Percentiles rank a stretch among this genome's conserved stretches.
Conservation (phyloP, 2,329 filamentous ascomycete species). For the Colletotrichum musae region DNA sequence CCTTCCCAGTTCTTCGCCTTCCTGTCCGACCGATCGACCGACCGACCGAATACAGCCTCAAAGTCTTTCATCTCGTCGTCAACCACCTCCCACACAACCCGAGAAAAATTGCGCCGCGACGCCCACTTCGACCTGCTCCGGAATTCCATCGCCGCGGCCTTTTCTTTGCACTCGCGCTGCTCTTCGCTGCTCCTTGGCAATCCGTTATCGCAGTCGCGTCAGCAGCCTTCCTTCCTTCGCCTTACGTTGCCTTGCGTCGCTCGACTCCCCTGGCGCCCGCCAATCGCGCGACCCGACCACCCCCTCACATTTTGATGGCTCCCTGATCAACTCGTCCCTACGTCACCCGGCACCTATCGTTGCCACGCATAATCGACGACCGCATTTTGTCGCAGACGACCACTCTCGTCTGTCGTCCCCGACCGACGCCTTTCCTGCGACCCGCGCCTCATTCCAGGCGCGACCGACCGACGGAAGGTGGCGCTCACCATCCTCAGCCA, state of each 20-base stretch:
- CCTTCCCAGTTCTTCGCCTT: slow-evolving; percentile 38
- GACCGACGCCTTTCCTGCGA: slow-evolving; percentile 37
- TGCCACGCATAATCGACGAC: slow-evolving; percentile 34
- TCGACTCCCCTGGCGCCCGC: slow-evolving; percentile 37
- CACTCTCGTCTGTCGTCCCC: slow-evolving; percentile 29
- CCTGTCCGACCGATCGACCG: slow-evolving; percentile 39
- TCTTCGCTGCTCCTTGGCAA: slow-evolving; percentile 12
- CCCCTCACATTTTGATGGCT: slow-evolving; percentile 43
- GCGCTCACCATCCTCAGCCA: slow-evolving; percentile 70
- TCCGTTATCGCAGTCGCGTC: slow-evolving; percentile 38
- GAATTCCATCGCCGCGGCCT: slow-evolving; percentile 1
- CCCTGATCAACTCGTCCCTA: slow-evolving; percentile 39
- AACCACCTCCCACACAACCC: slow-evolving; percentile 29
- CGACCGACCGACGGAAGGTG: slow-evolving; percentile 56
- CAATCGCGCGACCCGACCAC: slow-evolving; percentile 42
- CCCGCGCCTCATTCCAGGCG: slow-evolving; percentile 41
- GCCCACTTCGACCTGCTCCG: slow-evolving; percentile 21
- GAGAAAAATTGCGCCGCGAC: slow-evolving; percentile 37
- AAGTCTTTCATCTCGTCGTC: slow-evolving; percentile 41
- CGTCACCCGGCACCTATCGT: slow-evolving; percentile 40
- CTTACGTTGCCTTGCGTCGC: slow-evolving; percentile 38
- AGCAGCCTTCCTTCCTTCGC: slow-evolving; percentile 23
- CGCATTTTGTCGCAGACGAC: slow-evolving; percentile 20
- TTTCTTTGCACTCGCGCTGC: slow-evolving; percentile 23
- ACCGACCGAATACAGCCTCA: slow-evolving; percentile 40